Evolutionary conservation across 805 yeast genomes (phyloP).

Genomic region (Starmerella floricola): DNA sequence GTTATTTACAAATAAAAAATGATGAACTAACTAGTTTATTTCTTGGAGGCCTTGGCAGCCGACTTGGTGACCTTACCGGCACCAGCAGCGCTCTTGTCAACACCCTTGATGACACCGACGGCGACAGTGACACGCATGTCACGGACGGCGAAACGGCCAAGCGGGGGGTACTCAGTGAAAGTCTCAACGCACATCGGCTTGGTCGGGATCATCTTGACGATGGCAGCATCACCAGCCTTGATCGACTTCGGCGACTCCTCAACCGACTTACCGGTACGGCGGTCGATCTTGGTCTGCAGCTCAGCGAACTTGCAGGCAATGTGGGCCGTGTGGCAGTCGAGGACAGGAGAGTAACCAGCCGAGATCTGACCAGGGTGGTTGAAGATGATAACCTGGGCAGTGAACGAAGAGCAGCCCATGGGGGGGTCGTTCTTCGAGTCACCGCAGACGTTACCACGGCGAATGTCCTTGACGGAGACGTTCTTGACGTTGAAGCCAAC

Average conservation of each 20-base stretch:
- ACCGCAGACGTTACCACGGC: slow-evolving; percentile 90
- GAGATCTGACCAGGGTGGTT: slow-evolving; percentile 89
- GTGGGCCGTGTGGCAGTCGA: slow-evolving; percentile 90
- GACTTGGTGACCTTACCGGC: slow-evolving; percentile 96
- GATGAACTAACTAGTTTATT: slow-evolving; percentile 33
- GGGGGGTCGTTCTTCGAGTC: slow-evolving; percentile 86
- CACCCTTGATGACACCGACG: slow-evolving; percentile 97
- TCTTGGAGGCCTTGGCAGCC: slow-evolving; percentile 73
- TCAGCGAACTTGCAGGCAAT: slow-evolving; percentile 80
- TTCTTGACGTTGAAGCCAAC: slow-evolving; percentile 86
- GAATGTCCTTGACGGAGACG: slow-evolving; percentile 77
- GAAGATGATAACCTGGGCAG: slow-evolving; percentile 75
- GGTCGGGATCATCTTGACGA: slow-evolving; percentile 76
- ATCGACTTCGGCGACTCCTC: slow-evolving; percentile 87
- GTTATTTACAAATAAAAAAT: neutral
- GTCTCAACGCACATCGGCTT: slow-evolving; percentile 94
- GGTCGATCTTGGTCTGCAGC: slow-evolving; percentile 73
- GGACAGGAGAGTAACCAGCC: slow-evolving; percentile 83
- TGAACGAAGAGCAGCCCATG: slow-evolving; percentile 64
- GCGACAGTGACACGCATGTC: slow-evolving; percentile 99
- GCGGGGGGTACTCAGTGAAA: slow-evolving; percentile 88
- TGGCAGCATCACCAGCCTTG: slow-evolving; percentile 94
- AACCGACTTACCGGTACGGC: slow-evolving; percentile 82
- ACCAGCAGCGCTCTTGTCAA: slow-evolving; percentile 62
- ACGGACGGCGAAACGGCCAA: slow-evolving; percentile 98